Conservation (phyloP, 192 early-diverging fungal genomes). For the Entophlyctis luteolus region DNA sequence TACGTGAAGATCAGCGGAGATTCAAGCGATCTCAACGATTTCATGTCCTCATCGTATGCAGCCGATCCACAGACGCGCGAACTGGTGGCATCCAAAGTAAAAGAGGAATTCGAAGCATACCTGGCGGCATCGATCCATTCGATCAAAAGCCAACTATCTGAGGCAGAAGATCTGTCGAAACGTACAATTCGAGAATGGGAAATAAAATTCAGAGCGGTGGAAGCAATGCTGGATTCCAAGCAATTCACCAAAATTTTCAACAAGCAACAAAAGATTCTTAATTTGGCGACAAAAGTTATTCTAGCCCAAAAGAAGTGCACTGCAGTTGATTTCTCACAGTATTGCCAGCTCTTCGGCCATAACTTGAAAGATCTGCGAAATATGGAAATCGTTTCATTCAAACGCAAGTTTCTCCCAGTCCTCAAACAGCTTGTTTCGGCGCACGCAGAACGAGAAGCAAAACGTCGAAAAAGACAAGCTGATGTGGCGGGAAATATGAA, state of each 20-base stretch:
- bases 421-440: neutral
- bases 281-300: neutral
- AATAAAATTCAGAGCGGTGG: conserved; percentile 3
- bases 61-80: conserved; percentile 4
- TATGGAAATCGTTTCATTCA: neutral
- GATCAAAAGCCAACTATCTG: neutral
- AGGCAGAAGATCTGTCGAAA: neutral
- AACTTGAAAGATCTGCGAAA: neutral
- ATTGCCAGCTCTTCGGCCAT: neutral
- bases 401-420: conserved; percentile 3
- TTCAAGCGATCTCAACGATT: neutral
- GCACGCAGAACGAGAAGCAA: neutral
- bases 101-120: conserved; percentile 2
- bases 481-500: neutral
- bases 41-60: neutral
- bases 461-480: neutral
- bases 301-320: neutral
- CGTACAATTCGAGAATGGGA: conserved; percentile 7
- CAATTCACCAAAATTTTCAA: neutral
- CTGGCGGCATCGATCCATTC: neutral
- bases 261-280: conserved; percentile 4
- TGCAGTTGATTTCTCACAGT: neutral
- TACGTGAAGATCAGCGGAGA: neutral
- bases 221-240: neutral
- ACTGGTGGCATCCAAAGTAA: neutral